phyloP scores from a whole-genome alignment of 306 rosid genomes.

The Trichosanthes truncata region DNA sequence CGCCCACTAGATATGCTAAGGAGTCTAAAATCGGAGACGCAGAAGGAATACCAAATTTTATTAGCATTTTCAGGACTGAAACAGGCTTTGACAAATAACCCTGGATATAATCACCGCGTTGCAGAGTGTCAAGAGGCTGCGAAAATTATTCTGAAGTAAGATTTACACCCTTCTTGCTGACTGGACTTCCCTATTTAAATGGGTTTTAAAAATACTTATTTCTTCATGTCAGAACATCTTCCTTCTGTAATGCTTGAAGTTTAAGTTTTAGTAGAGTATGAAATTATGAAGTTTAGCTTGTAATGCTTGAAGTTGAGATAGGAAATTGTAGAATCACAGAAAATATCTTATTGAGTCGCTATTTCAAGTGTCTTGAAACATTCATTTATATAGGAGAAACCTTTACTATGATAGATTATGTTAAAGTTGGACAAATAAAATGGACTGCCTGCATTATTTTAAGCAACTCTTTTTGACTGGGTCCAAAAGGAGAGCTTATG shows the following conservation, averaged over 20 bases:
- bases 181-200: neutral
- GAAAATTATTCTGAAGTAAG: conserved; percentile 56
- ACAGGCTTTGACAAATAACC: conserved; percentile 63
- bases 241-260: neutral
- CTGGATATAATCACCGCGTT: conserved; percentile 88
- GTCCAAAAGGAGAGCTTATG: neutral
- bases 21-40: neutral
- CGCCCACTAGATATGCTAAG: conserved; percentile 30
- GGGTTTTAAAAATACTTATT: neutral
- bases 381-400: neutral
- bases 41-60: conserved; percentile 46
- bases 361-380: neutral
- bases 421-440: neutral
- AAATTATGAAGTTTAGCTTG: neutral
- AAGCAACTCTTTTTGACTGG: neutral
- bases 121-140: conserved; percentile 89
- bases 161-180: conserved; percentile 4
- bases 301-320: neutral
- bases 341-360: neutral
- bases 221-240: neutral
- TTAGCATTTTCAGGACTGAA: conserved; percentile 91
- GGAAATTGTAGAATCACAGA: neutral
- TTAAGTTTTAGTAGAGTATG: neutral
- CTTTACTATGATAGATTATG: neutral
- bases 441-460: neutral